A percentile compares a stretch with the other conserved stretches of the same genome.
Evolutionary conservation across 768 basidiomycete genomes (phyloP).

Genomic region (Lentinula sp.): DNA sequence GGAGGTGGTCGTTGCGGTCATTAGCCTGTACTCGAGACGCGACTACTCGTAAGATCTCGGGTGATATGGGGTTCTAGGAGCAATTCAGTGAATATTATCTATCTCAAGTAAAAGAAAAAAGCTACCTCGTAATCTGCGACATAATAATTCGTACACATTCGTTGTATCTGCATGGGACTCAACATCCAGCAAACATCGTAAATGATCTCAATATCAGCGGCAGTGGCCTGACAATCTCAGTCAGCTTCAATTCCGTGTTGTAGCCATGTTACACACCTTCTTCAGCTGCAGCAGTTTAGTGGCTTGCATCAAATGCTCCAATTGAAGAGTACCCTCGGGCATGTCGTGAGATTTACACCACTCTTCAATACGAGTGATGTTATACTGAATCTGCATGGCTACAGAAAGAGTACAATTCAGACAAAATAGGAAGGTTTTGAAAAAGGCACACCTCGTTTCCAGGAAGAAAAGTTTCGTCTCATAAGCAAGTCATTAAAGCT

Average conservation of each 20-base stretch:
- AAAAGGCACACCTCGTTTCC: constrained; percentile 84
- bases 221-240: constrained; percentile 57
- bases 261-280: constrained; percentile 51
- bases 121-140: constrained; percentile 97
- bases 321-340: constrained; percentile 95
- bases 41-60: constrained; percentile 94
- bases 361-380: constrained; percentile 94
- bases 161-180: constrained; percentile 97
- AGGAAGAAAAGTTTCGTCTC: constrained; percentile 98
- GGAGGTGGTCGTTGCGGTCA: constrained; percentile 94
- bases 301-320: constrained; percentile 99
- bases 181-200: constrained; percentile 99
- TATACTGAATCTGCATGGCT: constrained; percentile 99
- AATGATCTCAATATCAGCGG: constrained; percentile 96
- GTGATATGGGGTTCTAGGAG: constrained; percentile 85
- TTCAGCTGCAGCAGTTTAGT: constrained; percentile 97
- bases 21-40: constrained; percentile 93
- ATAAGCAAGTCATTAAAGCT: constrained; percentile 98
- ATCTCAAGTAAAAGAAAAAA: not conserved
- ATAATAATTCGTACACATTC: constrained; percentile 98
- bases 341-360: constrained; percentile 99
- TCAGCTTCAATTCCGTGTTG: not conserved
- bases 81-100: not conserved
- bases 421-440: not conserved
- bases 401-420: not conserved